Base-by-base conservation (phyloP, 768 basidiomycete genomes). In the Tephrocybe rancida region DNA sequence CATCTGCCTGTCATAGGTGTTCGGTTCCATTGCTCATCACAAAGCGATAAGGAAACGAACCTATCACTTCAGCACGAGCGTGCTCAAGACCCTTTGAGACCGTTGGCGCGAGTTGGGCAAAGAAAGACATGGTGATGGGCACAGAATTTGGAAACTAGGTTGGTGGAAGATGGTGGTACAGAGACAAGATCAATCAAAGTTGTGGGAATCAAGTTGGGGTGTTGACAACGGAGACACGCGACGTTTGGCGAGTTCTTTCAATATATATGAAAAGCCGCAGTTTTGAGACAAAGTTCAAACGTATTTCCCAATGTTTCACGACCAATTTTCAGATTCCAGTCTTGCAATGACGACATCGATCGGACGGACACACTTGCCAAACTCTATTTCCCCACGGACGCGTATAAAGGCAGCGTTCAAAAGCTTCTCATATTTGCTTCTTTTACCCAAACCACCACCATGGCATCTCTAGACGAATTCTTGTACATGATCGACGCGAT, bases 61-160 rank as follows among this genome's bases (percentile, higher is more conserved):
- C 70, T 21, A 71, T 71, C 3, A 73, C 68, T 60, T 79, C 75
- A 49, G 63, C 65, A 9, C 78, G 71, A 30, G 75, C 72, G 59
- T 78, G 76, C 5, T 66, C 65, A n/a, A 69, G 51, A 21, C 72
- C 72, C 62, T 79, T 76, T 16, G 57, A 57, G 18, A 73, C 41
- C 24, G 61, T 61, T 0, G 57, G 56, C 16, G 58, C 62, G 3
- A 69, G 11, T 18, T 67, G 45, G 22, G 54, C 63, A 37, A 72
- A 57, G 43, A 73, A 66, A 54, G 62, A 62, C 65, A 77, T 73
- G 45, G 24, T 25, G 30, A 21, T 11, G 22, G 14, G n/a, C 9
- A 34, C 30, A 48, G 27, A 46, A 27, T 22, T n/a, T 9, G 21
- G 16, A 35, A 18, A 13, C 16, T 13, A 30, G 42, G 21, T 22